These are phyloP conservation scores for Aspergillus pseudoglaucus DNA, from an alignment of 2,329 filamentous ascomycete species.

Conservation along the genomic window DNA sequence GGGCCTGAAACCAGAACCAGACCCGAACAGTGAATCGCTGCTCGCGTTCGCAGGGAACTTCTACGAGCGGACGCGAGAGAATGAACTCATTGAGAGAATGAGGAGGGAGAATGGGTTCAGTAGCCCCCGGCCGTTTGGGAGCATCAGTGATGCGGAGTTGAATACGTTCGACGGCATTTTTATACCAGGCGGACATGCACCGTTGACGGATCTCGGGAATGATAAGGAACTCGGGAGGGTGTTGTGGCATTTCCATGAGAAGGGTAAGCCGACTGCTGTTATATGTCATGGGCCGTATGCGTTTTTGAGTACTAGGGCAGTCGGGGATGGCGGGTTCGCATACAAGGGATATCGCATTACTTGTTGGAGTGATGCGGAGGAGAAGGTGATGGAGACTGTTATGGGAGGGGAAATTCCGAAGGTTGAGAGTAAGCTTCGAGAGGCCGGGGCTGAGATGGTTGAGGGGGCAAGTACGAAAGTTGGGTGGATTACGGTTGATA, in stretches of 20 bases:
- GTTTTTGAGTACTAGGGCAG: constrained; percentile 36
- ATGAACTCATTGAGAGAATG: constrained; percentile 39
- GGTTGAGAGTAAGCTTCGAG: constrained; percentile 33
- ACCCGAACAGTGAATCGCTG: constrained; percentile 38
- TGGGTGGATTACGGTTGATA: constrained; percentile 38
- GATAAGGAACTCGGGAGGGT: constrained; percentile 40
- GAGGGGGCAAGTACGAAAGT: constrained; percentile 34
- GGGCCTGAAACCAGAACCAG: constrained; percentile 36
- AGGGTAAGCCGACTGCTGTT: constrained; percentile 39
- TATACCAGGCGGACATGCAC: constrained; percentile 43
- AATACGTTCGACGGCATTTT: constrained; percentile 36
- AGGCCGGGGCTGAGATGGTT: constrained; percentile 41
- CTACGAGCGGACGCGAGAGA: constrained; percentile 37
- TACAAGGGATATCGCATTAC: constrained; percentile 44
- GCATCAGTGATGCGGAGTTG: constrained; percentile 37
- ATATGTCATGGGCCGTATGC: constrained; percentile 46
- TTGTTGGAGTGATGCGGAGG: constrained; percentile 41
- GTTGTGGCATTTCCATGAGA: constrained; percentile 34
- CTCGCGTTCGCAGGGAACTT: constrained; percentile 42
- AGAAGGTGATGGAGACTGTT: constrained; percentile 42
- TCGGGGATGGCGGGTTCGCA: constrained; percentile 31
- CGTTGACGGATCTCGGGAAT: constrained; percentile 36
- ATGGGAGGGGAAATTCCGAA: constrained; percentile 39
- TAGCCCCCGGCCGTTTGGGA: constrained; percentile 30
- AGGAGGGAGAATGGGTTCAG: constrained; percentile 41